Percentiles rank a stretch among this genome's conserved stretches.
Conservation (phyloP, 139 green algal genomes). For the Nannochloris sp. region DNA sequence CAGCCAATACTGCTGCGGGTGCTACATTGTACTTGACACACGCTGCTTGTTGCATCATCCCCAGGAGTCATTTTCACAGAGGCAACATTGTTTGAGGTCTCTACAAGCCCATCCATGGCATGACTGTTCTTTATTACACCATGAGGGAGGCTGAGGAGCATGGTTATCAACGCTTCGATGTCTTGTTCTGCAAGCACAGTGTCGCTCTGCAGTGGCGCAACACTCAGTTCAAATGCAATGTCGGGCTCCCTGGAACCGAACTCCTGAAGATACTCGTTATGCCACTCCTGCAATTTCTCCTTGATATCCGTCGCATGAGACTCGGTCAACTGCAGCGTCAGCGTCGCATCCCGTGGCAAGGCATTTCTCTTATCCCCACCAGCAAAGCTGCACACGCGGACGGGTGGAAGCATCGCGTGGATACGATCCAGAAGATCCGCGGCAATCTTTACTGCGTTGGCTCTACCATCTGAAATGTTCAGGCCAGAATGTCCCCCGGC, state of each 20-base stretch:
- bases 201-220: conserved; percentile 2
- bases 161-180: conserved; percentile 4
- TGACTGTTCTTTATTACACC: conserved; percentile 53
- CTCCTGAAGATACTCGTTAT: conserved; percentile 31
- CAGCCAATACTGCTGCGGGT: conserved; percentile 47
- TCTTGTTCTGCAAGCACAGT: neutral
- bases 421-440: conserved; percentile 13
- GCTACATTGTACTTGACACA: conserved; percentile 27
- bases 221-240: conserved; percentile 9
- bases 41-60: neutral
- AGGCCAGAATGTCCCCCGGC: conserved; percentile 51
- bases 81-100: conserved; percentile 70
- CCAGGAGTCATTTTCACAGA: conserved; percentile 19
- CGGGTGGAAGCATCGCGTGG: conserved; percentile 1
- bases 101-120: conserved; percentile 49
- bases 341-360: conserved; percentile 46
- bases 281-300: conserved; percentile 5
- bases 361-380: conserved; percentile 75
- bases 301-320: neutral
- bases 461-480: conserved; percentile 46
- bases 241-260: conserved; percentile 39
- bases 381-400: conserved; percentile 22
- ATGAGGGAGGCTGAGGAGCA: conserved; percentile 53
- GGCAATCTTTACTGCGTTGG: conserved; percentile 38
- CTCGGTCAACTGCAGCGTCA: conserved; percentile 27